Conservation (phyloP, 2,329 filamentous ascomycete species). For the Diaporthe sp. region DNA sequence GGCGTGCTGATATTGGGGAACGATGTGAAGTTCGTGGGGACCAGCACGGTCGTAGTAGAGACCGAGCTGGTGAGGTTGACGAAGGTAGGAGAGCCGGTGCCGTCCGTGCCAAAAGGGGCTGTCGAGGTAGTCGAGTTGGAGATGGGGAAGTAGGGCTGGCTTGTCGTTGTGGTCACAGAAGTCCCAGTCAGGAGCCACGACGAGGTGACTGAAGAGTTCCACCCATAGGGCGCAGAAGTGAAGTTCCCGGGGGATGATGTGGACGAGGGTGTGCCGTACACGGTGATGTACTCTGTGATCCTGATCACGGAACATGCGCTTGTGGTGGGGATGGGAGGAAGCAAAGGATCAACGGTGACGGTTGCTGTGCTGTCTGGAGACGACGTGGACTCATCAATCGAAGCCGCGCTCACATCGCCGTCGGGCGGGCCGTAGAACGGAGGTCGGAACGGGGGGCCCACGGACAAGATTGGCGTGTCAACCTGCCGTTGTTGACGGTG, state of each 20-base stretch:
- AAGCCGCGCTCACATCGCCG: not conserved
- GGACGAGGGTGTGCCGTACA: not conserved
- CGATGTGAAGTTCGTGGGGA: conserved; percentile 3
- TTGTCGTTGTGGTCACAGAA: not conserved
- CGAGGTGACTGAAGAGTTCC: not conserved
- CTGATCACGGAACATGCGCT: conserved; percentile 19
- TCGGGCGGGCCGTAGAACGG: conserved; percentile 3
- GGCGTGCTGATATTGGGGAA: conserved; percentile 10
- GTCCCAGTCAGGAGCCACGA: not conserved
- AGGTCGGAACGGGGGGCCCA: not conserved
- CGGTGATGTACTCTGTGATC: conserved; percentile 26
- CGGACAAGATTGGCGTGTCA: not conserved
- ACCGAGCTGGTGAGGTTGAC: not conserved
- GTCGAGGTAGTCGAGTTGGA: conserved; percentile 13
- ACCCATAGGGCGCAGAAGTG: conserved; percentile 9
- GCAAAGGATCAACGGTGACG: not conserved
- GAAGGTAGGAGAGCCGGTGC: not conserved
- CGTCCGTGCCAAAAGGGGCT: not conserved
- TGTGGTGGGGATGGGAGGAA: not conserved
- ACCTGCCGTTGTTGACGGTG: conserved; percentile 22
- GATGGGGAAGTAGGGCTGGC: not conserved
- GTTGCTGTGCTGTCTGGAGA: conserved; percentile 4
- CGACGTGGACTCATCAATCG: not conserved
- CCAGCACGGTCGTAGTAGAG: not conserved
- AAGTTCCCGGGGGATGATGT: conserved; percentile 1